phyloP scores from a whole-genome alignment of 805 yeast species.

The Candida koratica region DNA sequence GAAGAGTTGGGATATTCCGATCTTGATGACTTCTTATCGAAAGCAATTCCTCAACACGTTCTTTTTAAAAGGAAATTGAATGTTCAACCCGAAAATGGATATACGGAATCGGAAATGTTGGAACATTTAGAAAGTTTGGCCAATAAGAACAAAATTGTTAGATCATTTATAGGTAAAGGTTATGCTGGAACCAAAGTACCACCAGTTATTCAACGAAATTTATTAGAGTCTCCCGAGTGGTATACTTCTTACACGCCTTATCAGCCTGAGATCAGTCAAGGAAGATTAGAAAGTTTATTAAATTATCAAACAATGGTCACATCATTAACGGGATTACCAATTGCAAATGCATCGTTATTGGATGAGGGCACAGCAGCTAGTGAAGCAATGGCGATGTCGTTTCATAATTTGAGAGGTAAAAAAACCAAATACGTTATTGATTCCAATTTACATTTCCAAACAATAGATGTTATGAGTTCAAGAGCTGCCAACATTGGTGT shows the following conservation, averaged over 20 bases:
- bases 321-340: conserved; percentile 89
- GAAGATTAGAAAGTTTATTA: conserved; percentile 83
- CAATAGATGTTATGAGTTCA: conserved; percentile 70
- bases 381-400: conserved; percentile 89
- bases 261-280: conserved; percentile 97
- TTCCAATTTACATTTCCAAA: conserved; percentile 75
- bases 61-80: conserved; percentile 63
- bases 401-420: conserved; percentile 63
- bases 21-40: conserved; percentile 63
- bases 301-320: conserved; percentile 91
- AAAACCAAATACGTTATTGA: conserved; percentile 70
- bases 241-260: conserved; percentile 98
- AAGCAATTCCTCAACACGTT: conserved; percentile 76
- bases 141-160: conserved; percentile 63
- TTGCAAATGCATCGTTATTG: conserved; percentile 89
- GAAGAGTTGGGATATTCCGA: conserved; percentile 58
- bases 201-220: conserved; percentile 86
- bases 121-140: conserved; percentile 67
- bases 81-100: conserved; percentile 69
- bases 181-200: conserved; percentile 89
- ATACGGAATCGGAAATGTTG: conserved; percentile 76
- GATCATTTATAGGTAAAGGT: conserved; percentile 88
- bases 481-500: conserved; percentile 76
- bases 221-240: conserved; percentile 95
- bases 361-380: conserved; percentile 98